phyloP scores from a whole-genome alignment of 164 flowering plant genomes.

The Chimonanthus salicifolius region DNA sequence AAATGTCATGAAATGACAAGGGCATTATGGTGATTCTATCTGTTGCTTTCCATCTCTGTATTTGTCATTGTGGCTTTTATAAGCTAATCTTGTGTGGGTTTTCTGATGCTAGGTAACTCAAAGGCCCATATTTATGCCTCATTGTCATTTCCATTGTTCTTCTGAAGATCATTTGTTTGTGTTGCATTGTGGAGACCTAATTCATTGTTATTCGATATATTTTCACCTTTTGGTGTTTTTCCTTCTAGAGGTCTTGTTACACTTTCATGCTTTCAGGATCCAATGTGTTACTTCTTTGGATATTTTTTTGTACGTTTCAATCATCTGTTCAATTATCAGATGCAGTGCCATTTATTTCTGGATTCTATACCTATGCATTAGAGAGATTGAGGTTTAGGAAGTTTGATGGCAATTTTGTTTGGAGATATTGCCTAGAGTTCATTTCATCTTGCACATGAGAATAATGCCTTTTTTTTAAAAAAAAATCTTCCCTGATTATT shows the following conservation, averaged over 20 bases:
- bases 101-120: slow-evolving; percentile 12
- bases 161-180: slow-evolving; percentile 9
- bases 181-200: slow-evolving; percentile 8
- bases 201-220: slow-evolving; percentile 4
- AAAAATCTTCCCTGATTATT: too few species aligned
- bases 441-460: background rate
- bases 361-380: background rate
- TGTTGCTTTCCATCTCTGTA: slow-evolving; percentile 4
- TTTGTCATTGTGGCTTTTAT: slow-evolving; percentile 10
- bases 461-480: background rate
- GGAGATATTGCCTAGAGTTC: background rate
- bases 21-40: slow-evolving; percentile 10
- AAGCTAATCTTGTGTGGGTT: slow-evolving; percentile 8
- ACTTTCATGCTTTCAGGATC: background rate
- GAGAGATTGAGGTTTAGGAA: background rate
- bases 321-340: background rate
- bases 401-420: background rate
- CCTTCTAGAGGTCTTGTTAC: background rate
- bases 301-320: background rate
- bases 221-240: slow-evolving; percentile 4
- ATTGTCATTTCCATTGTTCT: slow-evolving; percentile 3
- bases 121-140: slow-evolving; percentile 6
- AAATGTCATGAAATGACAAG: slow-evolving; percentile 10
- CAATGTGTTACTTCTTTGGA: slow-evolving; percentile 7
- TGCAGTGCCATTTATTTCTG: background rate